phyloP scores from a whole-genome alignment of 2,329 filamentous ascomycete species.

The Cercospora sp. region DNA sequence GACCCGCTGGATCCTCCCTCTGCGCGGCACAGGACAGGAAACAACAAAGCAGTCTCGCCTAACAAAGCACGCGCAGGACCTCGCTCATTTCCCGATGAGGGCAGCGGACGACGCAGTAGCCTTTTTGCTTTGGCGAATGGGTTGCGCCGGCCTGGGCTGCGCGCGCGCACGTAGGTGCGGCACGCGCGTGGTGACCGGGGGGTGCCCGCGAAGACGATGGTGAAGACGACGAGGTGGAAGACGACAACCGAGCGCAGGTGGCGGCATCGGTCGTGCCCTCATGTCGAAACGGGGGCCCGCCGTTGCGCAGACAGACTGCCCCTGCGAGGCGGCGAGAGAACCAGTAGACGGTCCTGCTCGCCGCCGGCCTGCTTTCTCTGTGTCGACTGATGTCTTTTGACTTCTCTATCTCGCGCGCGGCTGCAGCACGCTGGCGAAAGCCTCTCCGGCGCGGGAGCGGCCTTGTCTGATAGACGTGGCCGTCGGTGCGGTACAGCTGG shows the following conservation, averaged over 20 bases:
- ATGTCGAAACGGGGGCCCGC: background rate
- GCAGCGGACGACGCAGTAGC: slow-evolving; percentile 7
- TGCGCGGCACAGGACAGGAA: slow-evolving; percentile 13
- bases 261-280: background rate
- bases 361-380: background rate
- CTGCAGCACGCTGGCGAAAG: background rate
- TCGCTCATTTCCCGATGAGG: slow-evolving; percentile 28
- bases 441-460: background rate
- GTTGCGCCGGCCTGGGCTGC: background rate
- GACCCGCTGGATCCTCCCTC: slow-evolving; percentile 8
- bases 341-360: background rate
- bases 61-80: slow-evolving; percentile 5
- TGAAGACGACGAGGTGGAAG: background rate
- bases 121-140: background rate
- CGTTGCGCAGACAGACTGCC: background rate
- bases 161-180: background rate
- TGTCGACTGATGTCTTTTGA: background rate
- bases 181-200: background rate
- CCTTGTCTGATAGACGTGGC: background rate
- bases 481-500: background rate
- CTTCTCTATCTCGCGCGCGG: background rate
- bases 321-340: background rate
- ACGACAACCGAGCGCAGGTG: background rate
- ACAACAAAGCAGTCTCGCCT: slow-evolving; percentile 11
- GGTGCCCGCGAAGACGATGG: background rate